These are phyloP conservation scores for Curvularia sp. DNA, from an alignment of 2,329 filamentous ascomycete genomes.

Conservation along the genomic window DNA sequence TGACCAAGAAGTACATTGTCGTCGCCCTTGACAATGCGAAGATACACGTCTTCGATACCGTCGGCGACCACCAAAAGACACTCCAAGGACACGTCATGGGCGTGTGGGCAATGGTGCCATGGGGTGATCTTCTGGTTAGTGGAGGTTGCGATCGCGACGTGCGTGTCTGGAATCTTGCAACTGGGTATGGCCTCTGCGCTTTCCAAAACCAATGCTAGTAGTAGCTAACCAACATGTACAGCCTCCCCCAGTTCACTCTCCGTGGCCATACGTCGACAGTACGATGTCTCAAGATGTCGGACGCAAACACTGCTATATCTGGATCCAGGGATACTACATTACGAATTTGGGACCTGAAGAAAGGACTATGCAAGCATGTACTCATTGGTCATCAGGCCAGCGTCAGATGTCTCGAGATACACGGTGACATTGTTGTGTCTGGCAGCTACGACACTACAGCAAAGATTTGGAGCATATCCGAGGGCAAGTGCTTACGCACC, in stretches of 20 bases:
- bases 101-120: constrained; percentile 99
- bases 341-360: constrained; percentile 91
- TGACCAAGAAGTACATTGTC: constrained; percentile 96
- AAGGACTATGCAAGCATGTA: constrained; percentile 87
- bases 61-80: constrained; percentile 86
- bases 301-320: constrained; percentile 91
- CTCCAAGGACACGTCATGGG: constrained; percentile 98
- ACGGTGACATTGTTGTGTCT: constrained; percentile 96
- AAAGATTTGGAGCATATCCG: constrained; percentile 96
- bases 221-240: constrained; percentile 25
- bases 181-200: constrained; percentile 68
- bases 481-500: constrained; percentile 89
- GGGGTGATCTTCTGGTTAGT: constrained; percentile 93
- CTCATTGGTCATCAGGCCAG: constrained; percentile 95
- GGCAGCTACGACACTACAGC: constrained; percentile 98
- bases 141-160: constrained; percentile 97
- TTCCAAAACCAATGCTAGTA: neutral
- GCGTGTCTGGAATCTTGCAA: constrained; percentile 93
- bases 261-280: constrained; percentile 97
- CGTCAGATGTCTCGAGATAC: constrained; percentile 92
- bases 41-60: constrained; percentile 96
- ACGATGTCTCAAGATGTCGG: constrained; percentile 96
- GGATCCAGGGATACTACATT: constrained; percentile 94
- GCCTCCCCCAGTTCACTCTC: constrained; percentile 63
- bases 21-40: constrained; percentile 97